Conservation (phyloP, 148 eudicot species). For the Chenopodium formosanum region DNA sequence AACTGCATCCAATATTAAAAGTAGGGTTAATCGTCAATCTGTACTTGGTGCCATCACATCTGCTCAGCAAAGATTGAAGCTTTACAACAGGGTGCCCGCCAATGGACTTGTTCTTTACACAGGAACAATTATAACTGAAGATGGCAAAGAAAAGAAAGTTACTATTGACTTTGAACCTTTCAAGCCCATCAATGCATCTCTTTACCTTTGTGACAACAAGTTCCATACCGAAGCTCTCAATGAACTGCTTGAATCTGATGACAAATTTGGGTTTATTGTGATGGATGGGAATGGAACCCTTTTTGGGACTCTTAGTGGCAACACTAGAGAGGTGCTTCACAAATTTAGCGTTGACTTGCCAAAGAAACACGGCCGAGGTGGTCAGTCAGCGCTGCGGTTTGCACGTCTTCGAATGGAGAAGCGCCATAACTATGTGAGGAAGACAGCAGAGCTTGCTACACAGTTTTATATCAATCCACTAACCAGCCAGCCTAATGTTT, state of each 20-base stretch:
- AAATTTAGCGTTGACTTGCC: constrained; percentile 31
- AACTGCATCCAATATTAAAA: constrained; percentile 26
- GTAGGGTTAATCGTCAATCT: constrained; percentile 31
- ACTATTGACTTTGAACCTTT: constrained; percentile 31
- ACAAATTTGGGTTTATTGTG: constrained; percentile 30
- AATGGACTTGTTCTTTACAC: constrained; percentile 29
- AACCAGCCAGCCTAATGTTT: constrained; percentile 28
- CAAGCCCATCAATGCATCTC: constrained; percentile 24
- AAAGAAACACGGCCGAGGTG: constrained; percentile 28
- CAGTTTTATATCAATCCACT: constrained; percentile 22
- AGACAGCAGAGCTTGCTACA: constrained; percentile 29
- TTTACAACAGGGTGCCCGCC: constrained; percentile 25
- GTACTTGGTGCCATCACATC: constrained; percentile 28
- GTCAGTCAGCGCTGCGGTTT: constrained; percentile 27
- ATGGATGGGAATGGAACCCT: constrained; percentile 34
- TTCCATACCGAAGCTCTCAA: constrained; percentile 29
- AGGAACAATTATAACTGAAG: constrained; percentile 26
- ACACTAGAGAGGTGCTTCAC: constrained; percentile 26
- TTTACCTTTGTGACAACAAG: constrained; percentile 28
- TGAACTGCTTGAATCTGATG: constrained; percentile 32
- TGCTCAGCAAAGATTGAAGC: constrained; percentile 31
- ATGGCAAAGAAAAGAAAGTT: constrained; percentile 29
- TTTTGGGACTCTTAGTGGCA: constrained; percentile 36
- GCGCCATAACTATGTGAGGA: constrained; percentile 29
- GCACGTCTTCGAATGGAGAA: constrained; percentile 27